phyloP scores from a whole-genome alignment of 2,329 filamentous ascomycete species.

The Juglanconis sp. region DNA sequence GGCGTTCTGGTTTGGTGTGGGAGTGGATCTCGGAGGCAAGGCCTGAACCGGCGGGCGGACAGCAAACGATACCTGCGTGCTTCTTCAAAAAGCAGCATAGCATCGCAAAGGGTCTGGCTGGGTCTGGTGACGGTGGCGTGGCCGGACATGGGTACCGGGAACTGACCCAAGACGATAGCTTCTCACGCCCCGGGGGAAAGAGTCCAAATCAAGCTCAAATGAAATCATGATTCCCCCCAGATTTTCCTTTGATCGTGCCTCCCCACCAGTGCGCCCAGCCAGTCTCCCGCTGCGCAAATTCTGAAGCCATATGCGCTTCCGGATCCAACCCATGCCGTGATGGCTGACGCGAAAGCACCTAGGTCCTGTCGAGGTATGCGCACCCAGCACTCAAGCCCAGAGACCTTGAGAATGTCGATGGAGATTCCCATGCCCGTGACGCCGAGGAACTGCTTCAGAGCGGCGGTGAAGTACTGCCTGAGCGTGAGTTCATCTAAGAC shows the following conservation, averaged over 20 bases:
- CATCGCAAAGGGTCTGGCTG: not conserved
- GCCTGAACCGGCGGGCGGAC: not conserved
- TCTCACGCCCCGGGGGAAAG: not conserved
- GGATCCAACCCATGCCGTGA: slow-evolving; percentile 61
- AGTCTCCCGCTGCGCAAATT: slow-evolving; percentile 58
- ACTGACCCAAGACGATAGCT: slow-evolving; percentile 5
- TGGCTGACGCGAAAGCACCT: slow-evolving; percentile 57
- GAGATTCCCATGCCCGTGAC: slow-evolving; percentile 63
- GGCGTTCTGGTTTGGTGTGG: slow-evolving; percentile 15
- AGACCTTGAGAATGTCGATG: slow-evolving; percentile 66
- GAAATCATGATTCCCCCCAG: slow-evolving; percentile 32
- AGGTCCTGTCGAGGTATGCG: slow-evolving; percentile 61
- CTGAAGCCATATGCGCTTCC: slow-evolving; percentile 48
- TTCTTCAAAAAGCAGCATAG: slow-evolving; percentile 4
- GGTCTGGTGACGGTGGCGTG: not conserved
- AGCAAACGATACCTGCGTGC: slow-evolving; percentile 3
- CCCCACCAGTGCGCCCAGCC: slow-evolving; percentile 60
- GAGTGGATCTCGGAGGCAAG: not conserved
- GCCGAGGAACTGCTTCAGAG: slow-evolving; percentile 68
- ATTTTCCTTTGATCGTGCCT: slow-evolving; percentile 44
- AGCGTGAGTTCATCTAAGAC: slow-evolving; percentile 60
- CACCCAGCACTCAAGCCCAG: slow-evolving; percentile 58
- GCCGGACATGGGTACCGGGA: not conserved
- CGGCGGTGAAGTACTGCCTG: slow-evolving; percentile 59
- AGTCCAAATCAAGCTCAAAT: not conserved